Base-by-base conservation (phyloP, 2,329 filamentous ascomycete species). In the Fusarium clavum region DNA sequence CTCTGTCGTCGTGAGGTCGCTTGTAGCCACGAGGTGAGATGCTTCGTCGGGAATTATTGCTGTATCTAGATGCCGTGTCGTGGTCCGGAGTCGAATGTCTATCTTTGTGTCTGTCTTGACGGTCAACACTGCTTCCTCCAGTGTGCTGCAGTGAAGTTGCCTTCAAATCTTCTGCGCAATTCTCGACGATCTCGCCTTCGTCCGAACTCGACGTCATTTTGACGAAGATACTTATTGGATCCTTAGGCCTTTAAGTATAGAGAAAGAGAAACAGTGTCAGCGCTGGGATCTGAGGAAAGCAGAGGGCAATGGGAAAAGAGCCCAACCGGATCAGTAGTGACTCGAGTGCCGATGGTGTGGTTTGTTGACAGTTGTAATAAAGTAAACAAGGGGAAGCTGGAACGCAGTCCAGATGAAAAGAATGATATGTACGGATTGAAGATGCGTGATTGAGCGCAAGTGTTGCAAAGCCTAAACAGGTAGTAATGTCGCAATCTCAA, bases 91-190 rank as follows among this genome's bases (percentile, higher is more conserved):
- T 89, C 77, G 87, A 87, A 75, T 83, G 78, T 85, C 85, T 87
- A 80, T 82, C 85, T 82, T 87, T 89, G 83, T 83, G 87, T 94
- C 94, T 97, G 92, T 92, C 88, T 87, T 86, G 90, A 89, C 91
- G 92, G 93, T 97, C 92, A 97, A 97, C 91, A 88, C 87, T 90
- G 88, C 85, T 90, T 91, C 90, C 87, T 88, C 90, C 89, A 87
- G 88, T 83, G 82, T 87, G 87, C 86, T 87, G 85, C 87, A 90
- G 89, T 90, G 91, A 91, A 93, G 92, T 92, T 96, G 93, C 93
- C 93, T 96, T 96, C 81, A 82, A 83, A 77, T 84, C 79, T 78
- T 80, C 79, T 86, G 85, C 87, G 82, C 87, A 86, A 83, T 88
- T 88, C 83, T 94, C 92, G 80, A 91, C 83, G 81, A 95, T 94